Conservation (phyloP, 345 rosid genomes). For the Geranium brycei region DNA sequence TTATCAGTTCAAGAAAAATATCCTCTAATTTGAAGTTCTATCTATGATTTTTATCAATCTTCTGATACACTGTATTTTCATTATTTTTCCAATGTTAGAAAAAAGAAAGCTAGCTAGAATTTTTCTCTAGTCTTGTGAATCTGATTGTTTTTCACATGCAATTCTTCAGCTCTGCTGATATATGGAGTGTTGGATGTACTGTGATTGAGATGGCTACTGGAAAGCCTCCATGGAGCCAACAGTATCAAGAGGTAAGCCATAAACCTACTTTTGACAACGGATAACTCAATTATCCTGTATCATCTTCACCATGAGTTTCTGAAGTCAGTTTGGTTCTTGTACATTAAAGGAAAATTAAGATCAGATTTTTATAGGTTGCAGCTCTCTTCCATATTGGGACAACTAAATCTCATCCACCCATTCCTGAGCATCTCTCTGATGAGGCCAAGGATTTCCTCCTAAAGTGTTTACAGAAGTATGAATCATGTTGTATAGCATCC, state of each 20-base stretch:
- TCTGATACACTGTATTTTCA: neutral
- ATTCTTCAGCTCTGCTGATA: slow-evolving; percentile 71
- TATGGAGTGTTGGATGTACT: slow-evolving; percentile 96
- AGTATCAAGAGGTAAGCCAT: slow-evolving; percentile 67
- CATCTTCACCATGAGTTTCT: neutral
- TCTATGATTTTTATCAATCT: neutral
- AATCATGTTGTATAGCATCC: slow-evolving; percentile 2
- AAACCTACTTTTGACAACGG: slow-evolving; percentile 8
- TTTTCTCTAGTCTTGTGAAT: neutral
- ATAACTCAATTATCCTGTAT: slow-evolving; percentile 1
- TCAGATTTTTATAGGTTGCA: slow-evolving; percentile 55
- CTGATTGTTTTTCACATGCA: slow-evolving; percentile 14
- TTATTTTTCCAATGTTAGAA: no score
- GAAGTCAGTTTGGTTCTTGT: neutral
- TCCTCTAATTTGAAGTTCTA: neutral
- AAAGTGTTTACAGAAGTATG: slow-evolving; percentile 76
- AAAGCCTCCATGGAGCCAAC: slow-evolving; percentile 97
- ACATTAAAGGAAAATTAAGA: slow-evolving; percentile 10
- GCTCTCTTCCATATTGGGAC: slow-evolving; percentile 85
- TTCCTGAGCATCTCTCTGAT: slow-evolving; percentile 72
- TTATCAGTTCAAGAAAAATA: neutral
- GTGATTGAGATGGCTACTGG: slow-evolving; percentile 98
- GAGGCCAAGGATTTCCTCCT: slow-evolving; percentile 79
- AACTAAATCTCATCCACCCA: slow-evolving; percentile 90
- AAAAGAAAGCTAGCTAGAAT: neutral